A percentile compares a stretch with the other conserved stretches of the same genome.
phyloP scores from a whole-genome alignment of 2,329 filamentous ascomycete genomes.

The Cytospora chrysosperma region DNA sequence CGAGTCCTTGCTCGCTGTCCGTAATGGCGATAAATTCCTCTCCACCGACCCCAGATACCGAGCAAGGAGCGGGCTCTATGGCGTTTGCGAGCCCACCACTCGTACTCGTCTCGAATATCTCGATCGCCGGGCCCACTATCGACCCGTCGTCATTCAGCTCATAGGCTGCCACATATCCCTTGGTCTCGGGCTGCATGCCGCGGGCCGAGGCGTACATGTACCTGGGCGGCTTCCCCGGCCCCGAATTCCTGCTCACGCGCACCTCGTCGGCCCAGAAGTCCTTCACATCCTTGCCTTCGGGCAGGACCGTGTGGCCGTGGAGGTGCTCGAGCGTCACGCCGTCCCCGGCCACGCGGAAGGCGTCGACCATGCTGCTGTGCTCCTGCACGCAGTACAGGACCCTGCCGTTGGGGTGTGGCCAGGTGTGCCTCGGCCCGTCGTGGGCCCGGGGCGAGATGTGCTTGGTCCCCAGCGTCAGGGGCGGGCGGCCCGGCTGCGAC shows the following conservation, averaged over 20 bases:
- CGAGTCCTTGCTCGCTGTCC: slow-evolving; percentile 24
- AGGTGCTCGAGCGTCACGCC: slow-evolving; percentile 21
- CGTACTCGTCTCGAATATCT: slow-evolving; percentile 26
- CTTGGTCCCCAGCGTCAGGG: slow-evolving; percentile 10
- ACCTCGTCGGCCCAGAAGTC: slow-evolving; percentile 27
- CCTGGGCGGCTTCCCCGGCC: not conserved
- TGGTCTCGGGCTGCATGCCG: slow-evolving; percentile 19
- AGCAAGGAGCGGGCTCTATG: slow-evolving; percentile 26
- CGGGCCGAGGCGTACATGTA: slow-evolving; percentile 26
- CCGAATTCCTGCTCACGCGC: slow-evolving; percentile 19
- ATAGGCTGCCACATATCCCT: slow-evolving; percentile 26
- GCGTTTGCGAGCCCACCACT: slow-evolving; percentile 27
- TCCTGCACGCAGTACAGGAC: slow-evolving; percentile 27
- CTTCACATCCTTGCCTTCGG: not conserved
- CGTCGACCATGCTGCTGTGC: slow-evolving; percentile 28
- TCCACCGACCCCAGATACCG: not conserved
- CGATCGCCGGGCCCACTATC: slow-evolving; percentile 18
- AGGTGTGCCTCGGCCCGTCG: slow-evolving; percentile 26
- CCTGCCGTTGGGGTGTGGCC: slow-evolving; percentile 26
- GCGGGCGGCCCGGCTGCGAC: not conserved
- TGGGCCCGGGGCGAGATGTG: slow-evolving; percentile 19
- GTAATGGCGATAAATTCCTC: slow-evolving; percentile 26
- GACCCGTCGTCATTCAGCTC: slow-evolving; percentile 19
- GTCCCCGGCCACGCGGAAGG: slow-evolving; percentile 18
- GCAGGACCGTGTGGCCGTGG: slow-evolving; percentile 21